A percentile compares a stretch with the other conserved stretches of the same genome.
These are phyloP conservation scores for Hypoxylon sp. DNA, from an alignment of 2,329 filamentous ascomycete species.

Conservation along the genomic window DNA sequence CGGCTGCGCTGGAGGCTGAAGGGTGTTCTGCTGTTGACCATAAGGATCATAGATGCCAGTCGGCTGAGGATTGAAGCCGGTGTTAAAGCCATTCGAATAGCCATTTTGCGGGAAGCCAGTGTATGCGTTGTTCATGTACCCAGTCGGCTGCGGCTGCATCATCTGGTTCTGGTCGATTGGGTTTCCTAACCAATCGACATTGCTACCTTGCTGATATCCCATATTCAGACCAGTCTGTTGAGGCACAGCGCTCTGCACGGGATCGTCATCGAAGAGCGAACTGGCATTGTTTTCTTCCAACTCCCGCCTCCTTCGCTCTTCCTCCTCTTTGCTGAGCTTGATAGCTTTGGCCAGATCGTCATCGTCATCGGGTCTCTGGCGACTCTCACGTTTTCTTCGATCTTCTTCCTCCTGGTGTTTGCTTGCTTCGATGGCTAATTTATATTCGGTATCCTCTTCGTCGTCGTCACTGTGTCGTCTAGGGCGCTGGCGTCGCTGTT, in stretches of 20 bases:
- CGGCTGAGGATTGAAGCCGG: slow-evolving; percentile 65
- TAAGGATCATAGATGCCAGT: slow-evolving; percentile 79
- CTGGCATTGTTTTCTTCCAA: slow-evolving; percentile 87
- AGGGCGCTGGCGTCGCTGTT: slow-evolving; percentile 61
- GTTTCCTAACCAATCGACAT: slow-evolving; percentile 98
- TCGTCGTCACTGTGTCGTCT: slow-evolving; percentile 69
- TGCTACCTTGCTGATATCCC: slow-evolving; percentile 95
- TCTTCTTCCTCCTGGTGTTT: slow-evolving; percentile 96
- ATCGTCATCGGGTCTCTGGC: slow-evolving; percentile 70
- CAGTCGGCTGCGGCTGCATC: slow-evolving; percentile 82
- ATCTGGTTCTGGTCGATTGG: slow-evolving; percentile 83
- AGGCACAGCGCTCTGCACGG: slow-evolving; percentile 68
- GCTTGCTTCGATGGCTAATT: slow-evolving; percentile 91
- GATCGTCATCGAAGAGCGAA: slow-evolving; percentile 88
- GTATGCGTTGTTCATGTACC: slow-evolving; percentile 68
- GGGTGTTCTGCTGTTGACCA: slow-evolving; percentile 56
- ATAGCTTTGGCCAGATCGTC: slow-evolving; percentile 96
- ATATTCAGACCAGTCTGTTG: slow-evolving; percentile 94
- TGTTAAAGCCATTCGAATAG: slow-evolving; percentile 63
- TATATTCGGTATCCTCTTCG: slow-evolving; percentile 92
- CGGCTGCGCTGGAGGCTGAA: slow-evolving; percentile 40
- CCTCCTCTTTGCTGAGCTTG: slow-evolving; percentile 93
- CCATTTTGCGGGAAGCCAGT: slow-evolving; percentile 74
- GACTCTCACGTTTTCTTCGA: slow-evolving; percentile 75
- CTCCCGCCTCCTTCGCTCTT: slow-evolving; percentile 87